phyloP scores from a whole-genome alignment of 164 flowering plant species.

The Buxus sempervirens region DNA sequence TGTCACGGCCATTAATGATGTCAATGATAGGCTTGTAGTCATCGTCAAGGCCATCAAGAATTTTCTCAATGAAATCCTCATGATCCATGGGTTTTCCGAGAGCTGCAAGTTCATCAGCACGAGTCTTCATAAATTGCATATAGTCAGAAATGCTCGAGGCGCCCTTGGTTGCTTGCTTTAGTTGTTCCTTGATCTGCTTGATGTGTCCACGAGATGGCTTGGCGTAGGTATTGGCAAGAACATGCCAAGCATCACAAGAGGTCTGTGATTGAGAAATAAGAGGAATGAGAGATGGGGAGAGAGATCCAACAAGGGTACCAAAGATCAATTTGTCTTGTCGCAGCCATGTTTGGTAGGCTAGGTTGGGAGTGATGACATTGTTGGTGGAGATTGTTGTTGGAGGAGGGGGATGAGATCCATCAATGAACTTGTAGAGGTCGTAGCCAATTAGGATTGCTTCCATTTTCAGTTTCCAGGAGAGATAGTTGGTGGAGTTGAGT shows the following conservation, averaged over 20 bases:
- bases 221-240: slow-evolving; percentile 6
- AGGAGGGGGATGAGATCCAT: neutral
- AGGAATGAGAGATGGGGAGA: neutral
- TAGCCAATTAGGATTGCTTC: slow-evolving; percentile 12
- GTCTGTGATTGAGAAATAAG: neutral
- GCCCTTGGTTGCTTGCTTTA: neutral
- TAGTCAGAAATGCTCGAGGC: slow-evolving; percentile 3
- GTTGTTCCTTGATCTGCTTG: slow-evolving; percentile 6
- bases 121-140: neutral
- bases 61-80: slow-evolving; percentile 11
- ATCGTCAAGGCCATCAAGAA: no score
- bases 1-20: slow-evolving; percentile 8
- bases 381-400: neutral
- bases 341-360: slow-evolving; percentile 4
- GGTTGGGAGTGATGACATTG: neutral
- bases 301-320: slow-evolving; percentile 14
- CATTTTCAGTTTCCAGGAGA: slow-evolving; percentile 12
- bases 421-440: slow-evolving; percentile 15
- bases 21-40: neutral
- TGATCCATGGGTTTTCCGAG: slow-evolving; percentile 6
- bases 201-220: slow-evolving; percentile 11
- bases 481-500: slow-evolving; percentile 7
- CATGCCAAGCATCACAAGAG: slow-evolving; percentile 2
- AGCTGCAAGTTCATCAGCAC: slow-evolving; percentile 8
- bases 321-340: slow-evolving; percentile 16